Conservation (phyloP, 768 basidiomycete genomes). For the Mycena alexandri region DNA sequence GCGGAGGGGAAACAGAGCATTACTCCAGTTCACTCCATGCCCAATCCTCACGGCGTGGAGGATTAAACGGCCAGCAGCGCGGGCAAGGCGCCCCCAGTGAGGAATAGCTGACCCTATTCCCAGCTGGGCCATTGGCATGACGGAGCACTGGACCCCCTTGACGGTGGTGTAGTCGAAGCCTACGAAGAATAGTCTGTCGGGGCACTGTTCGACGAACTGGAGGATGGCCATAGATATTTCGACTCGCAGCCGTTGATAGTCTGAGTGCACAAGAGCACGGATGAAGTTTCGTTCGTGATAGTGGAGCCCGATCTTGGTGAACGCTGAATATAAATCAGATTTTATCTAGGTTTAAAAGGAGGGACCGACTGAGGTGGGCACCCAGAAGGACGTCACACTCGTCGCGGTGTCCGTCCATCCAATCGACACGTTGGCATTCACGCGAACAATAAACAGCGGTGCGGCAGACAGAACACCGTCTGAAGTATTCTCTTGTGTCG, state of each 20-base stretch:
- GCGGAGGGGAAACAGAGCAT: constrained; percentile 9
- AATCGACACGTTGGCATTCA: constrained; percentile 17
- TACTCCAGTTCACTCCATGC: constrained; percentile 18
- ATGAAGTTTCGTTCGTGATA: constrained; percentile 21
- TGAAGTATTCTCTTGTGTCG: constrained; percentile 12
- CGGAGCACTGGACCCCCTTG: constrained; percentile 3
- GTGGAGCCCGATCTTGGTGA: constrained; percentile 16
- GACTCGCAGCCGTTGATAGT: constrained; percentile 17
- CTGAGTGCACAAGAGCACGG: constrained; percentile 24
- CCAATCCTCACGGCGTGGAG: constrained; percentile 20
- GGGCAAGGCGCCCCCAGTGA: constrained; percentile 17
- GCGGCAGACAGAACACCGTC: constrained; percentile 9
- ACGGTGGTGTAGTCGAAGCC: constrained; percentile 20
- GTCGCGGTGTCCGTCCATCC: constrained; percentile 23
- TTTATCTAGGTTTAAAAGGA: not conserved
- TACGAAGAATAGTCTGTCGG: constrained; percentile 12
- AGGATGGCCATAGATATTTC: constrained; percentile 1
- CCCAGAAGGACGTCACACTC: constrained; percentile 10
- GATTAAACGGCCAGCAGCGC: constrained; percentile 15
- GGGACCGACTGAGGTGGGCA: constrained; percentile 11
- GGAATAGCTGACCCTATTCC: constrained; percentile 7
- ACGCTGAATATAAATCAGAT: constrained; percentile 15
- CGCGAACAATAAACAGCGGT: constrained; percentile 19
- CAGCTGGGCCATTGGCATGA: not conserved
- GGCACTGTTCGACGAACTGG: constrained; percentile 7